Evolutionary conservation across 139 green algal genomes (phyloP), one percentile per base, ranked within the genome.

Genomic region (Chlamydomonas sp.): DNA sequence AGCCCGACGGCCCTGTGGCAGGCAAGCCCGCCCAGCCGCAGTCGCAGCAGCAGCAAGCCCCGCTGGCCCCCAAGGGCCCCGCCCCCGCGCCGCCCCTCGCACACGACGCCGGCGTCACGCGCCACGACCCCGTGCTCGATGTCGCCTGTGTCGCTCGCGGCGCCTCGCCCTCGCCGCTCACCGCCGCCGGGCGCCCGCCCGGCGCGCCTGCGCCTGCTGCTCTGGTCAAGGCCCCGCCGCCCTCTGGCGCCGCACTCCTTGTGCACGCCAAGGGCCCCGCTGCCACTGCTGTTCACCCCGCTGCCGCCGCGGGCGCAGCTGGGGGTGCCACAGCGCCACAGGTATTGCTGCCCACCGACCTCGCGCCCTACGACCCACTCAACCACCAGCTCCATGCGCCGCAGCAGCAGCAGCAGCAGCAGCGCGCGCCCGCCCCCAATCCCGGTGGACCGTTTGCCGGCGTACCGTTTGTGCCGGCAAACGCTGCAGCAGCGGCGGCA

Each of bases 391-490:
- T 28, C 47, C 22, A 16, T 22, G 47, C 20, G 47, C 20, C 47
- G 16, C 22, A 57, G 47, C 20, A 57, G 47, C 47, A 57, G 47
- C 47, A 57, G 47, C 47, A 57, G 47, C 47, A 57, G 47, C 47
- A 57, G 47, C 47, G 20, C 22, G 47, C 47, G 16, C 47, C 22
- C 16, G 47, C 16, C 47, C 47, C 22, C 47, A 28, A 57, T 16
- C 20, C 16, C 20, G 47, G 47, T 16, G 47, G 47, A 57, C n/a
- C n/a, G n/a, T n/a, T n/a, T n/a, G n/a, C n/a, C n/a, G n/a, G n/a
- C n/a, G n/a, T n/a, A n/a, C n/a, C n/a, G n/a, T n/a, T n/a, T n/a
- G n/a, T n/a, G n/a, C n/a, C n/a, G n/a, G n/a, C n/a, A n/a, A n/a
- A n/a, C n/a, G n/a, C n/a, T n/a, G n/a, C n/a, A n/a, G n/a, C n/a